Evolutionary conservation across 768 basidiomycete genomes (phyloP).

Genomic region (Phaeotremella fagi): DNA sequence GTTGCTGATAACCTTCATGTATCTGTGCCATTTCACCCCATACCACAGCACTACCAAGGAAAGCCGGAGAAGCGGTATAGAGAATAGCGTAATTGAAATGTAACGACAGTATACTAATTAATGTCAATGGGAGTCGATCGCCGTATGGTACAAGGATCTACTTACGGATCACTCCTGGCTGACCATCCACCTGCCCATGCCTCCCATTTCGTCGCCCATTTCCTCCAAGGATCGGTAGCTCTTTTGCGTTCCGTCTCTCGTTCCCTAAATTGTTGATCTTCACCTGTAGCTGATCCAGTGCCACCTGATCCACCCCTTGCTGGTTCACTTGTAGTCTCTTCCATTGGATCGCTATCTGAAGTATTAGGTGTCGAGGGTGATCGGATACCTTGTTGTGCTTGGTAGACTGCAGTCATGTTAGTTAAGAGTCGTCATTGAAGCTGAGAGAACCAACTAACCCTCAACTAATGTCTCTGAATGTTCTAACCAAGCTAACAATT

Average conservation of each 20-base stretch:
- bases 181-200: constrained; percentile 29
- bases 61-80: constrained; percentile 34
- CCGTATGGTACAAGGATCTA: neutral
- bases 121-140: too few relatives aligned
- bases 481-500: constrained; percentile 45
- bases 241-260: constrained; percentile 9
- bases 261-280: constrained; percentile 1
- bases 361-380: constrained; percentile 3
- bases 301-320: neutral
- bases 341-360: constrained; percentile 1
- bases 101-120: constrained; percentile 34
- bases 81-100: constrained; percentile 44
- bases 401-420: too few relatives aligned
- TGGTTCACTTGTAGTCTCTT: constrained; percentile 3
- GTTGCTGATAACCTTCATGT: constrained; percentile 35
- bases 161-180: constrained; percentile 38
- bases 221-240: constrained; percentile 26
- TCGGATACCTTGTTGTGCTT: constrained; percentile 3
- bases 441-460: too few relatives aligned
- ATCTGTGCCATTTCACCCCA: constrained; percentile 35
- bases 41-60: constrained; percentile 21
- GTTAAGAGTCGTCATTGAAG: too few relatives aligned
- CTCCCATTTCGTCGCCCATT: constrained; percentile 23
- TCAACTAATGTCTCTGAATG: constrained; percentile 41
- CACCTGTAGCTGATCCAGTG: neutral